Percentiles rank a stretch among this genome's conserved stretches.
phyloP scores from a whole-genome alignment of 2,329 filamentous ascomycete genomes.

The Penicillium olsonii region DNA sequence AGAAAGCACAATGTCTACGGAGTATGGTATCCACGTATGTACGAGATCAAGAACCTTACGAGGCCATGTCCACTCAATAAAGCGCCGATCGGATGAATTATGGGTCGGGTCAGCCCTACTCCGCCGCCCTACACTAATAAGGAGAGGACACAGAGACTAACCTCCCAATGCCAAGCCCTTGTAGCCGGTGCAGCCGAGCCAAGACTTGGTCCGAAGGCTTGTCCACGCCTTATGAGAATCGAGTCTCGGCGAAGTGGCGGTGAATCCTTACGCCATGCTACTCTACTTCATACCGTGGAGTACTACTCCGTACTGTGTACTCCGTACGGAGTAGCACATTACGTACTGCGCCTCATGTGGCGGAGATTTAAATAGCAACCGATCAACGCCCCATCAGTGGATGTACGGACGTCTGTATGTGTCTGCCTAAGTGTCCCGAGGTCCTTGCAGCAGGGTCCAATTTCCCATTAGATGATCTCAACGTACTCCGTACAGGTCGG shows the following conservation, averaged over 20 bases:
- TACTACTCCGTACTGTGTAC: no score
- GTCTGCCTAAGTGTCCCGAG: not conserved
- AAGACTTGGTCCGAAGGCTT: conserved; percentile 32
- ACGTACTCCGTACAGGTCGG: no score
- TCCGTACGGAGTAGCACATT: conserved; percentile 3
- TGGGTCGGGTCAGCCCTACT: conserved; percentile 23
- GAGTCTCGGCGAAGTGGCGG: conserved; percentile 17
- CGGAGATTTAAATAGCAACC: not conserved
- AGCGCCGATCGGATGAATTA: conserved; percentile 16
- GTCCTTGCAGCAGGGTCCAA: no score
- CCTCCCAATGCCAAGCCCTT: not conserved
- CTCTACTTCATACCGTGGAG: no score
- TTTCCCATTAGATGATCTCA: no score
- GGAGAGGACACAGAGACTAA: not conserved
- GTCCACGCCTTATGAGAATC: conserved; percentile 24
- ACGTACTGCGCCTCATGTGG: conserved; percentile 14
- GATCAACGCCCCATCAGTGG: not conserved
- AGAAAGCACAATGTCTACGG: no score
- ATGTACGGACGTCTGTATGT: no score
- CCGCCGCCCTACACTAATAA: conserved; percentile 15
- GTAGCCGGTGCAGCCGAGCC: conserved; percentile 10
- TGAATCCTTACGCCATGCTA: no score
- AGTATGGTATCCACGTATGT: not conserved
- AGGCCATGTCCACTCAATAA: conserved; percentile 19
- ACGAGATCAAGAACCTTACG: not conserved